Percentiles rank a stretch among this genome's conserved stretches.
These are phyloP conservation scores for Monilinia vaccinii-corymbosi DNA, from an alignment of 2,329 filamentous ascomycete species.

Conservation along the genomic window DNA sequence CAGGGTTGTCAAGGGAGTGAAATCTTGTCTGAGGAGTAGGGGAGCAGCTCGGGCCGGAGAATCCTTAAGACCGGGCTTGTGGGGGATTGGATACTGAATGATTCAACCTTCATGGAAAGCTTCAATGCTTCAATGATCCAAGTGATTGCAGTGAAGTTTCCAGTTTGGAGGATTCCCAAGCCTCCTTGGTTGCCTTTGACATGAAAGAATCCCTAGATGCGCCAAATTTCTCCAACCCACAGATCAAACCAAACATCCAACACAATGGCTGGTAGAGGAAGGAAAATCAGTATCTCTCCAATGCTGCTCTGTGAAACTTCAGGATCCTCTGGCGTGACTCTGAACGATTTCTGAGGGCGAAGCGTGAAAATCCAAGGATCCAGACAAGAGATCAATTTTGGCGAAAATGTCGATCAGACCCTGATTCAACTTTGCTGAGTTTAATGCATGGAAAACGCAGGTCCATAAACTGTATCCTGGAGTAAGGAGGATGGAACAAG, in stretches of 20 bases:
- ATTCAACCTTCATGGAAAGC: background rate
- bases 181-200: background rate
- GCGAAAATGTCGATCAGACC: background rate
- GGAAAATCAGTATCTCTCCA: background rate
- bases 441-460: background rate
- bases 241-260: background rate
- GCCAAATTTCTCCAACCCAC: background rate
- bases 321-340: too few species aligned
- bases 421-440: background rate
- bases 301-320: background rate
- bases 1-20: background rate
- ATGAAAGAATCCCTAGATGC: background rate
- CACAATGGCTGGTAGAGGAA: background rate
- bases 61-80: background rate
- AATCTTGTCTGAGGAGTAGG: background rate
- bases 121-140: background rate
- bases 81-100: background rate
- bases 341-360: background rate
- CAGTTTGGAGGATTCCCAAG: background rate
- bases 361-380: background rate
- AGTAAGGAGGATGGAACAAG: constrained; percentile 1
- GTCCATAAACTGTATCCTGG: background rate
- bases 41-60: background rate
- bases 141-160: background rate
- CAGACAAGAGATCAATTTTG: background rate